Conservation (phyloP, 805 yeast species). For the Barnettozyma sucrosica region DNA sequence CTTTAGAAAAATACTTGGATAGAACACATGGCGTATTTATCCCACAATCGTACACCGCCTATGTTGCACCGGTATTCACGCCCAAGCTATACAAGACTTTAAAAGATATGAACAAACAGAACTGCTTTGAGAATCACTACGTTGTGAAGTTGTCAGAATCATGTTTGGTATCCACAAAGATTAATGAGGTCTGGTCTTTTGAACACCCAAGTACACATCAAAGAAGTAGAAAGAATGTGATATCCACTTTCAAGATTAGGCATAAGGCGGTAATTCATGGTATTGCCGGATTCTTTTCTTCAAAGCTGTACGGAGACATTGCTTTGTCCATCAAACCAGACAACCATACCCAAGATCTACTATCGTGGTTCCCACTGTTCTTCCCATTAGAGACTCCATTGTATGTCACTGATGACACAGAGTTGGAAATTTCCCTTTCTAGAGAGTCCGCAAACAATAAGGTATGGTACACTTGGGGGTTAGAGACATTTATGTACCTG, state of each 20-base stretch:
- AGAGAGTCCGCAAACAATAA: conserved; percentile 36
- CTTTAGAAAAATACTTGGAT: conserved; percentile 36
- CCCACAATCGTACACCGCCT: conserved; percentile 55
- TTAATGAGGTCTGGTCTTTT: conserved; percentile 57
- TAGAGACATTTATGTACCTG: conserved; percentile 44
- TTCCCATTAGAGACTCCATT: conserved; percentile 56
- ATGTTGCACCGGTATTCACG: conserved; percentile 60
- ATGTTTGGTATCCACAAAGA: conserved; percentile 39
- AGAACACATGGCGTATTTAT: conserved; percentile 47
- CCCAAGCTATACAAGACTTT: conserved; percentile 43
- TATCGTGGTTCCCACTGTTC: conserved; percentile 66
- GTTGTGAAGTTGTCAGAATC: conserved; percentile 38
- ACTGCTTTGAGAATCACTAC: conserved; percentile 40
- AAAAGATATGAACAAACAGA: conserved; percentile 24
- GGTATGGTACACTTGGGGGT: conserved; percentile 68
- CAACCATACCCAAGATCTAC: conserved; percentile 37
- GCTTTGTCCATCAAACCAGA: conserved; percentile 45
- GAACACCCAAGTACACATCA: conserved; percentile 55
- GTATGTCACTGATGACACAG: conserved; percentile 47
- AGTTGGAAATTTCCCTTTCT: conserved; percentile 45
- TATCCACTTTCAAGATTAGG: conserved; percentile 38
- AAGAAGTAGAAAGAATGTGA: conserved; percentile 34
- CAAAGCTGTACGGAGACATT: conserved; percentile 58
- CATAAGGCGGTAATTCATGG: conserved; percentile 62
- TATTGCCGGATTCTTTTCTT: conserved; percentile 67